Conservation (phyloP, 1,139 yeast genomes). For the Yamadazyma atmosphaerica region DNA sequence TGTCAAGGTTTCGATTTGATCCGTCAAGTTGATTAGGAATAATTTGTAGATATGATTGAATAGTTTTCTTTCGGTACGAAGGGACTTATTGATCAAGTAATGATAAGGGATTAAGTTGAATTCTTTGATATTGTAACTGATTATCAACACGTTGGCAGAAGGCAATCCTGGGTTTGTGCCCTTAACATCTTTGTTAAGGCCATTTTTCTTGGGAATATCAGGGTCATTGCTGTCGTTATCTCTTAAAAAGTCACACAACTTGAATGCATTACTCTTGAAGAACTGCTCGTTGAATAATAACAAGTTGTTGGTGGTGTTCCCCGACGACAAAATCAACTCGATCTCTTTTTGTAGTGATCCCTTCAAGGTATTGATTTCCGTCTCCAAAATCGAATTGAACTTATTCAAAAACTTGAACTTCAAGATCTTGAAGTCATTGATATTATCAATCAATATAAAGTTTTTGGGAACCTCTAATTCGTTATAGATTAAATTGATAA, state of each 20-base stretch:
- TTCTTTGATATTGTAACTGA: conserved; percentile 31
- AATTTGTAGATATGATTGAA: conserved; percentile 38
- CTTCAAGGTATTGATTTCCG: conserved; percentile 33
- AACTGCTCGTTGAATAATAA: conserved; percentile 26
- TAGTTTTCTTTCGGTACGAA: conserved; percentile 26
- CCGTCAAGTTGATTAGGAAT: conserved; percentile 39
- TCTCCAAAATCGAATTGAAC: conserved; percentile 26
- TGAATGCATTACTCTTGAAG: conserved; percentile 29
- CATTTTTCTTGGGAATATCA: conserved; percentile 8
- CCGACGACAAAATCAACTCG: conserved; percentile 25
- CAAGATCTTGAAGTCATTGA: conserved; percentile 32
- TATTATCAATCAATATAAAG: conserved; percentile 28
- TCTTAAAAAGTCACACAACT: conserved; percentile 26
- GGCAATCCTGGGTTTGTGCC: conserved; percentile 1
- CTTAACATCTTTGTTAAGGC: too few relatives aligned
- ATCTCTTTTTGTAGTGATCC: conserved; percentile 34
- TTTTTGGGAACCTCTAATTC: conserved; percentile 29
- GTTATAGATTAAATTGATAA: conserved; percentile 19
- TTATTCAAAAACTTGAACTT: conserved; percentile 22
- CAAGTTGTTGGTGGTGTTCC: conserved; percentile 19
- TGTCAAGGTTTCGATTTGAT: conserved; percentile 38
- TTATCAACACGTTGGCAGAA: conserved; percentile 19
- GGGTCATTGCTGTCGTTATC: conserved; percentile 7
- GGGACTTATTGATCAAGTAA: conserved; percentile 27
- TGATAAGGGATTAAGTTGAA: conserved; percentile 40